Base-by-base conservation (phyloP, 352 stramenopile genomes). In the Globisporangium recalcitrans region DNA sequence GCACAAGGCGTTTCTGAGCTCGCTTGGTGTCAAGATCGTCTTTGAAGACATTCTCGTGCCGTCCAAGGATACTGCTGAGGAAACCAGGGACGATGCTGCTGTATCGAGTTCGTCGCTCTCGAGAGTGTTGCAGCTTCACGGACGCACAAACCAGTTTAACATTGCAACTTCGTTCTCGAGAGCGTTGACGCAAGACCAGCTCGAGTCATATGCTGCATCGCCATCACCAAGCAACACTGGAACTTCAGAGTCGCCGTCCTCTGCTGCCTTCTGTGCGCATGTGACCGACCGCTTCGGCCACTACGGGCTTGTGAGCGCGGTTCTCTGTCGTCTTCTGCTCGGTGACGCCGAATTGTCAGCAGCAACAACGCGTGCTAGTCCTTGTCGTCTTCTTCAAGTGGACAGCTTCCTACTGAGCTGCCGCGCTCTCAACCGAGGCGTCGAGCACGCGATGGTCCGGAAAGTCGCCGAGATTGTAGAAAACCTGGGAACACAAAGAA, bases 131-230 rank as follows among this genome's bases (percentile, higher is more conserved):
- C 82, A 92, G 67, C 72, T 90, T 44, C 81, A 87, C 48, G 75
- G 90, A 42, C 78, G 82, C 19, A 90, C 80, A 13, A 90, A 90
- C 44, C 81, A 87, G 48, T 90, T 90, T 60, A 90, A 83, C 62
- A 75, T 79, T 13, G 64, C 78, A 51, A 89, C 80, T 40, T 79
- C 65, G 0, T 86, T 82, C 31, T 72, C 77, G 0, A 78, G 80
- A 40, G 36, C 65, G 3, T 22, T 88, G n/a, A 74, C 72, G 16
- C 49, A 70, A 42, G 42, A 72, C 4, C 13, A 16, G 2, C 59
- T 90, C 21, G 24, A 66, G 1, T 22, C 47, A 0, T 87, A 88
- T 55, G 36, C 74, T 24, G n/a, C 51, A 27, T 9, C 7, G 13
- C 26, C 34, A 5, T 38, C 46, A 19, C 16, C 34, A 0, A 46